Evolutionary conservation across 2,329 filamentous ascomycete genomes (phyloP).

Genomic region (Decorospora gaudefroyi): DNA sequence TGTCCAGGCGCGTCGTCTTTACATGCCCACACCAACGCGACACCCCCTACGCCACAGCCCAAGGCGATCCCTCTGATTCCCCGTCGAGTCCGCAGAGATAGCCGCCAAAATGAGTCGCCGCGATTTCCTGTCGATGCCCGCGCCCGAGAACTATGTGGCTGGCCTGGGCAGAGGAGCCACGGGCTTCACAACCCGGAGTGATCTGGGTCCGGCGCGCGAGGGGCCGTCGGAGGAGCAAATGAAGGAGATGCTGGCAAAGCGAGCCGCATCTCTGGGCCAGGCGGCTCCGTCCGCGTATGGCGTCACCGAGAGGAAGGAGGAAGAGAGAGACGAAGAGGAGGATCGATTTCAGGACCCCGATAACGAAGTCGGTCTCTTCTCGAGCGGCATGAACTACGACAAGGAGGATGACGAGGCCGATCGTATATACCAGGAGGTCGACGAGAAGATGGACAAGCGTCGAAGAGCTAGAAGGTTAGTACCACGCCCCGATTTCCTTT

Average conservation of each 20-base stretch:
- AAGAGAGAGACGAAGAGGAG: constrained; percentile 73
- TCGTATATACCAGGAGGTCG: constrained; percentile 90
- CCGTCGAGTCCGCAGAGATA: background rate
- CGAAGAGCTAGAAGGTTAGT: constrained; percentile 86
- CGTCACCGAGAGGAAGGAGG: constrained; percentile 68
- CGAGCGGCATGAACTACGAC: constrained; percentile 86
- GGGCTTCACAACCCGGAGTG: constrained; percentile 95
- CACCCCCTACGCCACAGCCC: background rate
- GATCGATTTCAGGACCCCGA: constrained; percentile 93
- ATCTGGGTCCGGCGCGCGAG: constrained; percentile 91
- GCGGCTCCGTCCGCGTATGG: constrained; percentile 76
- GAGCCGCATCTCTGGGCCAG: constrained; percentile 78
- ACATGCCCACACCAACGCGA: too few relatives aligned
- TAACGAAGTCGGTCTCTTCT: constrained; percentile 94
- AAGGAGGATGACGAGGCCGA: constrained; percentile 98
- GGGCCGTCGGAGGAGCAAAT: constrained; percentile 97
- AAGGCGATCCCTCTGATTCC: background rate
- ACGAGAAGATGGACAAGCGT: constrained; percentile 94
- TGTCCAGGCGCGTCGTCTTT: constrained; percentile 16
- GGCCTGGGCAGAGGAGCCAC: constrained; percentile 97
- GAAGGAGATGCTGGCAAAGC: constrained; percentile 93
- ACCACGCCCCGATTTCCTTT: constrained; percentile 31
- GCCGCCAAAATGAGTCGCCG: constrained; percentile 64
- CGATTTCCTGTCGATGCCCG: constrained; percentile 86
- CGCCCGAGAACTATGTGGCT: constrained; percentile 71